These are phyloP conservation scores for Mycotypha africana DNA, from an alignment of 371 early-diverging fungal species.

Conservation along the genomic window DNA sequence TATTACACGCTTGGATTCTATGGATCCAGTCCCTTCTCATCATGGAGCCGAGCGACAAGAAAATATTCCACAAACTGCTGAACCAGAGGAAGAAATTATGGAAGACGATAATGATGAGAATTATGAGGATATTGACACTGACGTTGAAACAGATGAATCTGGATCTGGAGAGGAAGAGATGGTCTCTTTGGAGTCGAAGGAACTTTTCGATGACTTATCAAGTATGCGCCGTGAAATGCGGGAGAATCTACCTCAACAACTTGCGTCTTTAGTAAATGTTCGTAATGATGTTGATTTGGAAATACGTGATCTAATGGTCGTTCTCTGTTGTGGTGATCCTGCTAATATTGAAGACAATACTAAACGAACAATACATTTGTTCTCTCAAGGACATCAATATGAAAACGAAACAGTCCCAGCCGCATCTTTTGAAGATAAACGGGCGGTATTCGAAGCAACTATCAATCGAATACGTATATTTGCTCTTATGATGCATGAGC, in stretches of 20 bases:
- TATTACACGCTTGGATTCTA: too few species aligned
- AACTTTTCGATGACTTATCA: background rate
- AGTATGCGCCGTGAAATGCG: background rate
- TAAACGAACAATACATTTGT: conserved; percentile 2
- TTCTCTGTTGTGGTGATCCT: conserved; percentile 8
- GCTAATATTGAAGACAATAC: background rate
- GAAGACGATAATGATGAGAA: conserved; percentile 20
- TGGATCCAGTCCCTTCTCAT: too few species aligned
- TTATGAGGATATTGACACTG: conserved; percentile 12
- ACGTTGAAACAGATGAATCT: background rate
- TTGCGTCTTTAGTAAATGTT: conserved; percentile 50
- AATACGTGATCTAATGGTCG: conserved; percentile 49
- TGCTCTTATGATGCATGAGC: conserved; percentile 56
- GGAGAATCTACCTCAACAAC: background rate
- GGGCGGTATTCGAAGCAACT: conserved; percentile 7
- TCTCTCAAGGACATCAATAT: too few species aligned
- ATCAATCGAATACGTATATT: conserved; percentile 45
- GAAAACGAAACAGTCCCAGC: too few species aligned
- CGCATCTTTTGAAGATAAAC: too few species aligned
- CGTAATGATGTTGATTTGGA: conserved; percentile 56
- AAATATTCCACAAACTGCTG: background rate
- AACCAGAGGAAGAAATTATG: conserved; percentile 5
- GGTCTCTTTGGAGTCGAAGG: too few species aligned
- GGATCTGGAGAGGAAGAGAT: conserved; percentile 8
- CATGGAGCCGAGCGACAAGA: too few species aligned